Base-by-base conservation (phyloP, 805 yeast genomes). In the Saccharomycopsis selenospora region DNA sequence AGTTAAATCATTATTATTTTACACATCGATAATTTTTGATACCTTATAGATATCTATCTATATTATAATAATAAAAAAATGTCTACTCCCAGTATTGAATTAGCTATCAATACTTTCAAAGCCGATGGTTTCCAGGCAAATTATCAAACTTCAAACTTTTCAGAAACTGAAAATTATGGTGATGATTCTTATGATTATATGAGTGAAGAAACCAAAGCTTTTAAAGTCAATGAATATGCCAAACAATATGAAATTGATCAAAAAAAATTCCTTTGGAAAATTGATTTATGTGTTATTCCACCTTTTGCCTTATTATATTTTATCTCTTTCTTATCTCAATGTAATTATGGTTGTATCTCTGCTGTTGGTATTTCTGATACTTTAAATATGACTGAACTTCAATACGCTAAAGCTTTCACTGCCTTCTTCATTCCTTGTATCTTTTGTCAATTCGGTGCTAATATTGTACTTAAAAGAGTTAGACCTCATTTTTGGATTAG, bases 341-440 rank as follows among this genome's bases (percentile, higher is more conserved):
- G 82, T 46, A 83, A 83, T 60, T 80, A 83, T 50, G 77, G 87
- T 28, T 82, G 83, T 59, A 87, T 89, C 11, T 75, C 76, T 50
- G 70, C 79, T 47, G 82, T 81, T 58, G 85, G 85, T 7, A 65
- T 83, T 65, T 66, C 70, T 17, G 63, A 57, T 1, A 81, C 77
- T 48, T 62, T 83, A 40, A 57, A 68, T 17, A 67, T 83, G 40
- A 61, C 64, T 1, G 82, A 84, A 4, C 69, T 71, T 54, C 81
- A 82, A 57, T 82, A 72, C 10, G 38, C 38, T 4, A 33, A 33
- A 33, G 82, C 84, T 2, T 70, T 84, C 56, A 78, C 85, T 5
- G 76, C 82, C 5, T 83, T 84, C 63, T 84, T 82, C 55, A 80
- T 80, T 13, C 88, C 88, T 3, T 82, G 82, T 58, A 68, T 82